These are phyloP conservation scores for Irpex lacteus DNA, from an alignment of 1,284 basidiomycete species.

Conservation along the genomic window DNA sequence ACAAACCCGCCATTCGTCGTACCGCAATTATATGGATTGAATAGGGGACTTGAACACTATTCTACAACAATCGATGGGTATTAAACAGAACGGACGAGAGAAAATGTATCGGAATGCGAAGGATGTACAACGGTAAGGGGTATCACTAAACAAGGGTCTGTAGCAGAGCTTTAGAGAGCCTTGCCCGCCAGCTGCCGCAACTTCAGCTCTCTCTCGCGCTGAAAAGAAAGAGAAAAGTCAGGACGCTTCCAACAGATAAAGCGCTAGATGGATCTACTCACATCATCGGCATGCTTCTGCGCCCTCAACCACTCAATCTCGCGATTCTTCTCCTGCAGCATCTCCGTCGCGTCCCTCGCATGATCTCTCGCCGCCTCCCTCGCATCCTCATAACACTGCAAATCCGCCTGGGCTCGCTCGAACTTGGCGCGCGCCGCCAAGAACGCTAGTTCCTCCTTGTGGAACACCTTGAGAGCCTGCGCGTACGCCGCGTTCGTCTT, in stretches of 20 bases:
- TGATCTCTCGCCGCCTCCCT: conserved; percentile 43
- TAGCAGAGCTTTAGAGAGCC: background rate
- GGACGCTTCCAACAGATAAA: background rate
- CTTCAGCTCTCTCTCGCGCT: conserved; percentile 44
- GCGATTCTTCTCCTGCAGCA: conserved; percentile 48
- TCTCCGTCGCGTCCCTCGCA: conserved; percentile 45
- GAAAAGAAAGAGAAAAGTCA: conserved; percentile 2
- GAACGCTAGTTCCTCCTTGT: conserved; percentile 47
- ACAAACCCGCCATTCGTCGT: too few species aligned
- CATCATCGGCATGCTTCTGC: conserved; percentile 50
- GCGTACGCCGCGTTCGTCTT: conserved; percentile 41
- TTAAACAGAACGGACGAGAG: too few species aligned
- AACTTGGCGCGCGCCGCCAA: conserved; percentile 44
- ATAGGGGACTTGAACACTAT: too few species aligned
- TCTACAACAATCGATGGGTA: too few species aligned
- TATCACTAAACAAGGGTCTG: too few species aligned
- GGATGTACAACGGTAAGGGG: too few species aligned
- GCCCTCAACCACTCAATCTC: conserved; percentile 50
- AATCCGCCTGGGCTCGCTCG: conserved; percentile 42
- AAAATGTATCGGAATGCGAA: too few species aligned
- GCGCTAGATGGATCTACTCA: conserved; percentile 17
- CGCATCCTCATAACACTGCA: conserved; percentile 41
- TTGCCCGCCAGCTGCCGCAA: conserved; percentile 35
- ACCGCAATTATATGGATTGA: too few species aligned
- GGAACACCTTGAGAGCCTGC: conserved; percentile 39